phyloP scores from a whole-genome alignment of 768 basidiomycete genomes.

The Coprinellus micaceus region DNA sequence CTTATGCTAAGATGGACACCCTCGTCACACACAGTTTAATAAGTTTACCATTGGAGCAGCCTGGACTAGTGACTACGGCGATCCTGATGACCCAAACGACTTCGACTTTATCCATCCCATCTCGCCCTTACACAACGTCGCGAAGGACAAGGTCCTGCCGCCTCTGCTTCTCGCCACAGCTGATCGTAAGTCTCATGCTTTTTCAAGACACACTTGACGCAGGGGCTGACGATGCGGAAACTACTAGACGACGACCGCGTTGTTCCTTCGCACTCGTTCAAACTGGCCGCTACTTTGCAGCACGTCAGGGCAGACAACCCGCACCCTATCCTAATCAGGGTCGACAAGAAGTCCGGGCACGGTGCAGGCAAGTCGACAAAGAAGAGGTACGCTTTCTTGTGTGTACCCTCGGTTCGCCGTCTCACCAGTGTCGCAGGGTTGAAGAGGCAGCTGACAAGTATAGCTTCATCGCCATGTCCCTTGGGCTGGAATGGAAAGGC shows the following conservation, averaged over 20 bases:
- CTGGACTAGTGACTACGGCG: conserved; percentile 79
- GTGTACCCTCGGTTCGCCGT: background rate
- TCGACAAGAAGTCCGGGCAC: conserved; percentile 79
- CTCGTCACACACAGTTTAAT: conserved; percentile 46
- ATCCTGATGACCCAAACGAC: conserved; percentile 68
- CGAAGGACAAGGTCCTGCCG: conserved; percentile 55
- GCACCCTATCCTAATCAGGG: conserved; percentile 68
- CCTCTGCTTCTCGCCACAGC: conserved; percentile 77
- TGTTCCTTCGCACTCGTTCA: conserved; percentile 85
- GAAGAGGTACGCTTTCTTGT: conserved; percentile 46
- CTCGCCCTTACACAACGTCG: conserved; percentile 80
- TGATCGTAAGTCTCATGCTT: conserved; percentile 53
- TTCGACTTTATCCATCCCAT: conserved; percentile 83
- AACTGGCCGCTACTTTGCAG: conserved; percentile 76
- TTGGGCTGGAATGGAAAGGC: conserved; percentile 47
- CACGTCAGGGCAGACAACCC: conserved; percentile 60
- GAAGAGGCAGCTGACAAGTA: conserved; percentile 75
- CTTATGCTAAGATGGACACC: background rate
- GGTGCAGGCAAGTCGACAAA: conserved; percentile 77
- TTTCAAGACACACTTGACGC: background rate
- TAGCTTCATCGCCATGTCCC: conserved; percentile 67
- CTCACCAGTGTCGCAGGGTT: conserved; percentile 42
- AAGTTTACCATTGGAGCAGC: conserved; percentile 74
- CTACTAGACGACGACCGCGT: conserved; percentile 75
- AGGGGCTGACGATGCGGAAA: background rate